These are phyloP conservation scores for Mycena floridula DNA, from an alignment of 768 basidiomycete species.

Conservation along the genomic window DNA sequence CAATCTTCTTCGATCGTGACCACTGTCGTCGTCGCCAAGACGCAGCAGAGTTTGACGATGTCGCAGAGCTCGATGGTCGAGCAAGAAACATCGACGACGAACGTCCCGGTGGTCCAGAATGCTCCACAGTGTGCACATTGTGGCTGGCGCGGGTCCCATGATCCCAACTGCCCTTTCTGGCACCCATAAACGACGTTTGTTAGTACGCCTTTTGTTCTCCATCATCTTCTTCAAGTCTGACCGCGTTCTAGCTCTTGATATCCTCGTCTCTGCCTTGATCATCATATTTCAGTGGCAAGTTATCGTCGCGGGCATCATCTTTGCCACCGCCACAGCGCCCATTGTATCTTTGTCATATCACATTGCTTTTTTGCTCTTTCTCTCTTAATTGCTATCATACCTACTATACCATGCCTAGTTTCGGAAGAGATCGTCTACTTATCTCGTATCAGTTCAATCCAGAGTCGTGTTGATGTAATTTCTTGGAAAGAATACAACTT, in stretches of 20 bases:
- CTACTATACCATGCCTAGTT: neutral
- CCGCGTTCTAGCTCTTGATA: no score
- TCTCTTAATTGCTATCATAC: neutral
- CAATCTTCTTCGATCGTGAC: neutral
- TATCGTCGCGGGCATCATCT: neutral
- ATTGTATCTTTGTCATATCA: neutral
- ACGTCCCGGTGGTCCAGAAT: conserved; percentile 5
- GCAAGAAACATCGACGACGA: conserved; percentile 8
- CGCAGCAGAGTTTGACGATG: neutral
- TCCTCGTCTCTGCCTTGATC: neutral
- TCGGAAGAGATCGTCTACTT: no score
- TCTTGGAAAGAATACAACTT: no score
- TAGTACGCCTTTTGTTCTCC: no score
- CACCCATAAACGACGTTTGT: no score
- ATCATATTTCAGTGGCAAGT: neutral
- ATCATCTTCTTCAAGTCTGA: no score
- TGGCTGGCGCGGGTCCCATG: conserved; percentile 1
- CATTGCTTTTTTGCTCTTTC: neutral
- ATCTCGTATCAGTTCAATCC: no score
- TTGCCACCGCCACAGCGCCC: neutral
- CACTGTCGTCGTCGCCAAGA: neutral
- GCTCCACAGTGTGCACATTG: conserved; percentile 10
- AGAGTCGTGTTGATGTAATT: no score
- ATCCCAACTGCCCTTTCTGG: conserved; percentile 2
- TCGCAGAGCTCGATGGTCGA: conserved; percentile 4